A percentile compares a stretch with the other conserved stretches of the same genome.
phyloP scores from a whole-genome alignment of 768 basidiomycete species.

The Pulveroboletus sp. region DNA sequence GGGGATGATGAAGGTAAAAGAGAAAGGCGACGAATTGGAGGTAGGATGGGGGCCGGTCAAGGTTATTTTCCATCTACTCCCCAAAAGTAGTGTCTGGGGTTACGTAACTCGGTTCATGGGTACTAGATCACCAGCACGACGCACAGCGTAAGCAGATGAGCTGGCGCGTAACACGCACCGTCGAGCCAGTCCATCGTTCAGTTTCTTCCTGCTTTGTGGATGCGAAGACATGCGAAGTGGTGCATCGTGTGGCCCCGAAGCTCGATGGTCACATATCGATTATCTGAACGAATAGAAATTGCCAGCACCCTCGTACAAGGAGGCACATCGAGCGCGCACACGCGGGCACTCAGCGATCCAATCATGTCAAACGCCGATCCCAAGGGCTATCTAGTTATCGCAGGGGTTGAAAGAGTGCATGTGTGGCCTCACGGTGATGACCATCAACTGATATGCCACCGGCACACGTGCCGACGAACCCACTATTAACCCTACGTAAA shows the following conservation, averaged over 20 bases:
- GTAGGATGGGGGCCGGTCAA: constrained; percentile 9
- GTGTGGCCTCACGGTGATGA: neutral
- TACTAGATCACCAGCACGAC: no score
- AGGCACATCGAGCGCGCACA: constrained; percentile 25
- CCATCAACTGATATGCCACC: neutral
- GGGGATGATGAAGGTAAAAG: constrained; percentile 20
- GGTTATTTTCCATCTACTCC: constrained; percentile 22
- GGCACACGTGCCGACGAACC: neutral
- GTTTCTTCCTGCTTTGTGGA: neutral
- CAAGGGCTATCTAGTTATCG: neutral
- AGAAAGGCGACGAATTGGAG: constrained; percentile 3
- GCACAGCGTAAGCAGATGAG: neutral
- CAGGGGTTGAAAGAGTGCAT: neutral
- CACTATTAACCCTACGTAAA: neutral
- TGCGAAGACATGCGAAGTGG: neutral
- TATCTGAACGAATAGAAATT: constrained; percentile 4
- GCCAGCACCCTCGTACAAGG: neutral
- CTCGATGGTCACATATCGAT: constrained; percentile 13
- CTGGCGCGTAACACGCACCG: neutral
- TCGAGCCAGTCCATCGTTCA: neutral
- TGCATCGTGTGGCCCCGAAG: constrained; percentile 14
- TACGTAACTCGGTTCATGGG: constrained; percentile 21
- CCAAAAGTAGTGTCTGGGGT: constrained; percentile 31
- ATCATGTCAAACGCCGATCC: neutral
- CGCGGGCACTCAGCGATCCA: constrained; percentile 10